phyloP scores from a whole-genome alignment of 1,139 yeast genomes.

The Torulaspora pretoriensis region DNA sequence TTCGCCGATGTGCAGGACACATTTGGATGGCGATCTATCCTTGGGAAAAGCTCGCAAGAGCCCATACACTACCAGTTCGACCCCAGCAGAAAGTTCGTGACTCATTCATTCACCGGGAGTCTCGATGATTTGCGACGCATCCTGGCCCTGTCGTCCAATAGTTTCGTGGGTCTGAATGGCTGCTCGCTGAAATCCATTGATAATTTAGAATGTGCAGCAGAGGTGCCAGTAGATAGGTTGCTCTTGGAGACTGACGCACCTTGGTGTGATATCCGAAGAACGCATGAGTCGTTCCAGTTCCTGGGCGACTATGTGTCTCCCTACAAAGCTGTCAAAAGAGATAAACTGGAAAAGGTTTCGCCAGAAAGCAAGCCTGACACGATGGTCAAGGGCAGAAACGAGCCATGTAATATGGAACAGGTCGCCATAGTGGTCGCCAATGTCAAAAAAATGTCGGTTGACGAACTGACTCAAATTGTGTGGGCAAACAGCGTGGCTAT shows the following conservation, averaged over 20 bases:
- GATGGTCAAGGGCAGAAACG: slow-evolving; percentile 80
- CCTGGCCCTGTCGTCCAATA: slow-evolving; percentile 37
- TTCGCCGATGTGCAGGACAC: slow-evolving; percentile 31
- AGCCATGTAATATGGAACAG: slow-evolving; percentile 78
- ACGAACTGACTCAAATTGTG: slow-evolving; percentile 54
- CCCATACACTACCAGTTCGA: slow-evolving; percentile 39
- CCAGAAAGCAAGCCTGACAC: slow-evolving; percentile 33
- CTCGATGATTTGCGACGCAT: slow-evolving; percentile 52
- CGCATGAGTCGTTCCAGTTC: slow-evolving; percentile 69
- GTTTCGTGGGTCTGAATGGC: slow-evolving; percentile 83
- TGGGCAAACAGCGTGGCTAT: slow-evolving; percentile 61
- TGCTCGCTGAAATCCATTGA: slow-evolving; percentile 81
- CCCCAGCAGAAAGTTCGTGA: slow-evolving; percentile 48
- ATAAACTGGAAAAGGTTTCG: slow-evolving; percentile 23
- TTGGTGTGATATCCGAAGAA: slow-evolving; percentile 90
- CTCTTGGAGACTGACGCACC: slow-evolving; percentile 96
- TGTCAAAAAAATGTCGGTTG: slow-evolving; percentile 48
- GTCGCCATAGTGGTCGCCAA: slow-evolving; percentile 76
- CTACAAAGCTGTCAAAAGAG: slow-evolving; percentile 30
- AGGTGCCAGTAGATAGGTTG: slow-evolving; percentile 62
- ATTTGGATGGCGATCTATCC: slow-evolving; percentile 18
- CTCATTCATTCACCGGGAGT: slow-evolving; percentile 92
- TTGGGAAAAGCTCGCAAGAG: slow-evolving; percentile 21
- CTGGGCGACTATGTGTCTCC: slow-evolving; percentile 36
- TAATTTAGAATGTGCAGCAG: slow-evolving; percentile 60